Base-by-base conservation (phyloP, 805 yeast species). In the Sugiyamaella lignohabitans region DNA sequence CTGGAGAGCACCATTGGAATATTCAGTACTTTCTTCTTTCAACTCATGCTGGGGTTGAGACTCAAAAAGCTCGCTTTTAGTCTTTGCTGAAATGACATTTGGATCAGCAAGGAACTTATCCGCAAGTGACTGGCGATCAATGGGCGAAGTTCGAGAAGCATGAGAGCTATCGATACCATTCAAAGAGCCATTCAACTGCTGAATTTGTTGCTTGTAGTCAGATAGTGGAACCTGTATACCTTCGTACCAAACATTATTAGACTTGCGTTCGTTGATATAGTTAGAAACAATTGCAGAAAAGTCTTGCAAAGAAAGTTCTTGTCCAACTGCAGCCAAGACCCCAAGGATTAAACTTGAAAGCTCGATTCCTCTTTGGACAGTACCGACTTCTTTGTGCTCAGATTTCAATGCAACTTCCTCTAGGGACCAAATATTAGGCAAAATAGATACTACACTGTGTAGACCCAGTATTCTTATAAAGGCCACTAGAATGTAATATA, bases 381-480 rank as follows among this genome's bases (percentile, higher is more conserved):
- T 35, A 35, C 20, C 21, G 11, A 11, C 18, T 35, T n/a, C 6
- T 10, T 11, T 11, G 10, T 35, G 17, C 11, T 35, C 20, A 16
- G 20, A 10, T 14, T 17, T 18, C 5, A 17, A 5, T 14, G 38
- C 20, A 5, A 35, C 5, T 35, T 35, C 20, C 21, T 35, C 38
- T 16, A 35, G 20, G 5, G 38, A 35, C 38, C 38, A 35, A 5
- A 35, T 5, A 38, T 17, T 18, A n/a, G 24, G 48, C 19, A 19
- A 39, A 35, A 27, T 47, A 30, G 8, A 40, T 17, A n/a, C 27
- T 27, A 47, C 42, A 3, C 50, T 56, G 8, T 42, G 38, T 16
- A 42, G 22, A 5, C 54, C 55, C 20, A 46, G 21, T 16, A 45
- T 19, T 5, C 32, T 22, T 10, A 50, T 35, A n/a, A 53, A 30